These are phyloP conservation scores for Cryphonectria carpinicola DNA, from an alignment of 2,329 filamentous ascomycete species.

Conservation along the genomic window DNA sequence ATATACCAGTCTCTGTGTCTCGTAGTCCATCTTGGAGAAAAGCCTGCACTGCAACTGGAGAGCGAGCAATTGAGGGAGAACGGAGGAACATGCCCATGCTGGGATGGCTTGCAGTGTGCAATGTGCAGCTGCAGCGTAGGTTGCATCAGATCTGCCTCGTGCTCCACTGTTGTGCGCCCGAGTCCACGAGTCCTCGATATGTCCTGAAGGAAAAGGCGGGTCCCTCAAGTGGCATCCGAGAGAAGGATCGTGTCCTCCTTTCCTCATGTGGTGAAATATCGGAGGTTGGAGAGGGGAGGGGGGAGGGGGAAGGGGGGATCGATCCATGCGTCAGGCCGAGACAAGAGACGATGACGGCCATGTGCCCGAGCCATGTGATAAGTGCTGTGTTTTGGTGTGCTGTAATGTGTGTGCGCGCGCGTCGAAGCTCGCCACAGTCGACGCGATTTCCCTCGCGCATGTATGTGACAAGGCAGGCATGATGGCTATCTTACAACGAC, in stretches of 20 bases:
- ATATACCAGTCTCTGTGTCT: neutral
- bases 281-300: no score
- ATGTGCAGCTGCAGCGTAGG: conserved; percentile 5
- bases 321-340: neutral
- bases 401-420: neutral
- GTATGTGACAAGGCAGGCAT: neutral
- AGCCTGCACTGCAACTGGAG: neutral
- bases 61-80: neutral
- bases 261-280: neutral
- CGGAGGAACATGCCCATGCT: conserved; percentile 1
- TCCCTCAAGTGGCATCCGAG: neutral
- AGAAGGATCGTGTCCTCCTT: neutral
- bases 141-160: conserved; percentile 6
- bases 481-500: neutral
- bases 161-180: conserved; percentile 2
- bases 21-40: neutral
- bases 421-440: neutral
- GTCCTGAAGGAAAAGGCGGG: neutral
- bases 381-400: neutral
- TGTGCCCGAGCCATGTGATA: neutral
- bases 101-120: neutral
- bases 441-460: neutral
- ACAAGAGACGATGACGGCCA: neutral
- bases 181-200: neutral
- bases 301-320: neutral